phyloP scores from a whole-genome alignment of 2,329 filamentous ascomycete genomes.

The Xylariaceae sp. region DNA sequence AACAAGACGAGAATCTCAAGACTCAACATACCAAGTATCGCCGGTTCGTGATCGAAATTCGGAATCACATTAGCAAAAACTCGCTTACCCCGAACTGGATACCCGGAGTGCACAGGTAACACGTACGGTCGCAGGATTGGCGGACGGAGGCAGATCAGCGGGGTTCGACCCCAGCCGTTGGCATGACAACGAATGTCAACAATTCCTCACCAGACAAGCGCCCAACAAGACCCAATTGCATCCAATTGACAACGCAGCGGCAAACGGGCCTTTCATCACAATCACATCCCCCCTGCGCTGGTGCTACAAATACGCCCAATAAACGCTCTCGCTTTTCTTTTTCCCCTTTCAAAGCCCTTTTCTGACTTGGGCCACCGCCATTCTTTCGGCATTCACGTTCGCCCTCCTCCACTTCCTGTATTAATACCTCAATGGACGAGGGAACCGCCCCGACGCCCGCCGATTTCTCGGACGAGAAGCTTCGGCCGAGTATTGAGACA shows the following conservation, averaged over 20 bases:
- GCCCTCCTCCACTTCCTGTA: conserved; percentile 37
- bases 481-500: conserved; percentile 27
- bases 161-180: conserved; percentile 16
- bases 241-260: conserved; percentile 14
- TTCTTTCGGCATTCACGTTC: conserved; percentile 44
- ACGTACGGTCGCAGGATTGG: conserved; percentile 11
- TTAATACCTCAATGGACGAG: conserved; percentile 41
- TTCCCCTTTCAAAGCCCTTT: conserved; percentile 25
- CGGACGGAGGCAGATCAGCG: neutral
- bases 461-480: conserved; percentile 12
- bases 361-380: conserved; percentile 37
- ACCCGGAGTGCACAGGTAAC: neutral
- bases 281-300: neutral
- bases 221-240: conserved; percentile 11
- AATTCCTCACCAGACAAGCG: conserved; percentile 15
- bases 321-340: conserved; percentile 7
- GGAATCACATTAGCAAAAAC: too few relatives aligned
- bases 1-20: neutral
- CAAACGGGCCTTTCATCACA: conserved; percentile 4
- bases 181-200: conserved; percentile 28
- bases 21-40: neutral
- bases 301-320: conserved; percentile 14
- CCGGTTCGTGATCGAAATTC: neutral
- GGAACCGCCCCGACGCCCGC: conserved; percentile 22
- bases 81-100: too few relatives aligned